Evolutionary conservation across 768 basidiomycete genomes (phyloP).

Genomic region (Pleurotus tuoliensis): DNA sequence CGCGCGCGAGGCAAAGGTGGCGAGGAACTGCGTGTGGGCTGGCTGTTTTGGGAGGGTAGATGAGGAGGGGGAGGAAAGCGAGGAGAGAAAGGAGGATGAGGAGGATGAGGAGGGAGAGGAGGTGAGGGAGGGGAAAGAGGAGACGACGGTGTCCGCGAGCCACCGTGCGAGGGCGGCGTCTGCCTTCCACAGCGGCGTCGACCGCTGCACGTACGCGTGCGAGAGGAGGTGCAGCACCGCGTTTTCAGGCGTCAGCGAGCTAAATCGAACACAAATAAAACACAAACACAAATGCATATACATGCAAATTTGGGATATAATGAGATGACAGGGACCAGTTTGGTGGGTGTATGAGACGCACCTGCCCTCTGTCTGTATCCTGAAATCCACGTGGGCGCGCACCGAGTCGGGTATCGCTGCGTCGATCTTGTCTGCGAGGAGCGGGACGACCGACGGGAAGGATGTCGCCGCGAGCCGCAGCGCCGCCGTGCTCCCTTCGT

Average conservation of each 20-base stretch:
- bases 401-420: constrained; percentile 55
- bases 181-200: constrained; percentile 73
- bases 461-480: constrained; percentile 68
- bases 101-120: constrained; percentile 10
- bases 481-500: constrained; percentile 59
- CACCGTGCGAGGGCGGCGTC: constrained; percentile 57
- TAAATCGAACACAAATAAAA: constrained; percentile 17
- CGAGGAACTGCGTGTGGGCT: constrained; percentile 28
- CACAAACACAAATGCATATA: neutral
- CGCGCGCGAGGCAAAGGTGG: constrained; percentile 34
- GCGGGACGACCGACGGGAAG: constrained; percentile 79
- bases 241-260: constrained; percentile 35
- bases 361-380: constrained; percentile 66
- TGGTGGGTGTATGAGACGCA: constrained; percentile 25
- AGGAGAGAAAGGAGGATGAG: constrained; percentile 35
- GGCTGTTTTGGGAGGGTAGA: constrained; percentile 24
- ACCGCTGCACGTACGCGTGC: constrained; percentile 83
- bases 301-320: too few relatives aligned
- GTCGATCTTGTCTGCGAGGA: constrained; percentile 85
- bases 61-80: neutral
- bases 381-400: constrained; percentile 58
- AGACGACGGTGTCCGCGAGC: constrained; percentile 58
- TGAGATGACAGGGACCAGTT: neutral
- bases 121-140: constrained; percentile 36
- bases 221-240: constrained; percentile 74